These are phyloP conservation scores for Sugiyamaella grinbergsii DNA, from an alignment of 1,139 yeast species.

Conservation along the genomic window DNA sequence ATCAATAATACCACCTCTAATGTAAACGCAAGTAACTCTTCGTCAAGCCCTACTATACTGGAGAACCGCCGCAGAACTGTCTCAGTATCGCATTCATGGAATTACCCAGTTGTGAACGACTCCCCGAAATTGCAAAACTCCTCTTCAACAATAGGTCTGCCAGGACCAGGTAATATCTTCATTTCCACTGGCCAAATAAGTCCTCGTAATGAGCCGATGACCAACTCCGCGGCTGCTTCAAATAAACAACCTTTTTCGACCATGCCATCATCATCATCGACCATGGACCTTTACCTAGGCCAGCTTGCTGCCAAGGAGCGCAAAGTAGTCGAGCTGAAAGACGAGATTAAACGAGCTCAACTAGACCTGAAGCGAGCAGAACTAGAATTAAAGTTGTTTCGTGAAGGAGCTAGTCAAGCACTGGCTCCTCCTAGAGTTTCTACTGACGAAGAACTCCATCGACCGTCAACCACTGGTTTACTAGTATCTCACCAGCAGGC, in stretches of 20 bases:
- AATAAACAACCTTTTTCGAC: no score
- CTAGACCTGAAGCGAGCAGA: slow-evolving; percentile 38
- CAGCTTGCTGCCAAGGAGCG: slow-evolving; percentile 44
- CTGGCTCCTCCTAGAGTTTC: slow-evolving; percentile 22
- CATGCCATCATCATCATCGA: not conserved
- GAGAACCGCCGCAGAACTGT: slow-evolving; percentile 3
- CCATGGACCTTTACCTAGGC: slow-evolving; percentile 33
- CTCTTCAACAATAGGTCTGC: not conserved
- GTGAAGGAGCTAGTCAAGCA: slow-evolving; percentile 33
- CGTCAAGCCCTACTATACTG: not conserved
- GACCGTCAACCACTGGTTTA: slow-evolving; percentile 1
- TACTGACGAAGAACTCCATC: slow-evolving; percentile 5
- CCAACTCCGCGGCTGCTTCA: no score
- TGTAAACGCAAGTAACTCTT: not conserved
- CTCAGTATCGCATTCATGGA: slow-evolving; percentile 2
- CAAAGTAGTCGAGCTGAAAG: slow-evolving; percentile 41
- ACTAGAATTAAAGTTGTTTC: slow-evolving; percentile 34
- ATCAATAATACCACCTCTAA: not conserved
- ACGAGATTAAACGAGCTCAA: slow-evolving; percentile 40
- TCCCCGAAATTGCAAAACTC: slow-evolving; percentile 7
- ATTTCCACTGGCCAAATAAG: slow-evolving; percentile 5
- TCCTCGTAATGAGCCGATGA: slow-evolving; percentile 8
- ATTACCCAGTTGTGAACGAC: not conserved
- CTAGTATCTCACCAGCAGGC: slow-evolving; percentile 5
- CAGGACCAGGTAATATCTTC: no score